Evolutionary conservation across 352 stramenopile genomes (phyloP), one percentile per base, ranked within the genome.

Genomic region (Discostella stelligera): DNA sequence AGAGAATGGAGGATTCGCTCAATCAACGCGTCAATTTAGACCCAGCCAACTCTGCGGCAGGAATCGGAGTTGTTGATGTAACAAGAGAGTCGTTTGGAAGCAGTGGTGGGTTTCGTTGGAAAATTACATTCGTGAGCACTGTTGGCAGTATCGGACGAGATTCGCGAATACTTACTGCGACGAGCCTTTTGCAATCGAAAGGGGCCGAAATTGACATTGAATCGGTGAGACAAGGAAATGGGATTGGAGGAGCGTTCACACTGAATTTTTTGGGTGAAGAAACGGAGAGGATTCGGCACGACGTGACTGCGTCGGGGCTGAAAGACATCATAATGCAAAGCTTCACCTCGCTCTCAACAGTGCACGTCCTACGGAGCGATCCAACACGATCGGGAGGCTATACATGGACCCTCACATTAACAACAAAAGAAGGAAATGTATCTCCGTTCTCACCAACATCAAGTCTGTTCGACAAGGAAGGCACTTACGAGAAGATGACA

Each of bases 401-500:
- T 41, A 91, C 93, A 14, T 98, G 95, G 95, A 96, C 95, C 37
- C 53, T 98, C 13, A 94, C 95, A 54, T 80, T 98, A 23, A 96
- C 92, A 79, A 97, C 95, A 0, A 76, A 88, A 7, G 64, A 83
- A 8, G 95, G 94, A 37, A 98, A 98, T 64, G 63, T 89, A 0
- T 87, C 90, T 52, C 84, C 91, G 0, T 89, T 80, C 14, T 97
- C 89, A 44, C 95, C 95, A 25, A 96, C 92, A 3, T 89, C 95
- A 3, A 73, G 64, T 37, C 82, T 91, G 0, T 79, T 89, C n/a
- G 88, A 94, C 32, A 80, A 86, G 18, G 71, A 88, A 18, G 91
- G 86, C 41, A 73, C 89, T 48, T 48, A 80, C 52, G 67, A 46
- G 53, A 49, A 55, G 0, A 72, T 87, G 72, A 75, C 62, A 44